Conservation (phyloP, 345 rosid species). For the Ceriops decandra region DNA sequence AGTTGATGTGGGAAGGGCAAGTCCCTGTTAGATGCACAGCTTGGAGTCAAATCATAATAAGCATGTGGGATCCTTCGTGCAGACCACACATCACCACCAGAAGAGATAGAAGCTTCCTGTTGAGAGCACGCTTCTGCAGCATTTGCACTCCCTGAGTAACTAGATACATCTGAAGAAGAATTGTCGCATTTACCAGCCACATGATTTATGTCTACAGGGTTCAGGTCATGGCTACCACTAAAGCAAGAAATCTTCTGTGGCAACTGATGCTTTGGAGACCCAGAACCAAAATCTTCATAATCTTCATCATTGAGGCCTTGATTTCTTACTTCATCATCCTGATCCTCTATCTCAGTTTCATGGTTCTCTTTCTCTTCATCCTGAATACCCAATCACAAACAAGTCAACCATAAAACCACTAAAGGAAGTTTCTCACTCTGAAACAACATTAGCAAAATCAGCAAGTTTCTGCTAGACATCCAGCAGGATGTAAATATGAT, state of each 20-base stretch:
- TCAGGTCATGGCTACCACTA: conserved; percentile 28
- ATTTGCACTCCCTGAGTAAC: conserved; percentile 31
- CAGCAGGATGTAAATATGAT: background rate
- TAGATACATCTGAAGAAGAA: conserved; percentile 36
- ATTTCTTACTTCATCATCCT: conserved; percentile 29
- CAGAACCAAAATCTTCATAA: conserved; percentile 33
- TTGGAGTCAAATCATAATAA: conserved; percentile 39
- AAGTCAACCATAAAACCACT: conserved; percentile 1
- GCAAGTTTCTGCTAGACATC: background rate
- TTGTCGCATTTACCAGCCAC: conserved; percentile 36
- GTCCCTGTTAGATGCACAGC: conserved; percentile 44
- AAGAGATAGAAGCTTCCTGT: conserved; percentile 44
- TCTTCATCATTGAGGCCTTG: conserved; percentile 22
- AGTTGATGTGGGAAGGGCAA: conserved; percentile 44
- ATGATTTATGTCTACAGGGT: conserved; percentile 30
- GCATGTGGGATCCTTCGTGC: conserved; percentile 41
- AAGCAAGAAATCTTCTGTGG: conserved; percentile 36
- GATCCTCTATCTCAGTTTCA: conserved; percentile 27
- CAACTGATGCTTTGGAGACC: conserved; percentile 29
- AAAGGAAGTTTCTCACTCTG: background rate
- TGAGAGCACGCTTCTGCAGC: conserved; percentile 34
- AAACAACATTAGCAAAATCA: background rate
- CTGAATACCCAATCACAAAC: conserved; percentile 21
- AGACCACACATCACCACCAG: conserved; percentile 53
- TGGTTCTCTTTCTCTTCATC: conserved; percentile 28